A percentile compares a stretch with the other conserved stretches of the same genome.
phyloP scores from a whole-genome alignment of 176 grass and related monocot genomes.

The sorghum (Sorghum bicolor) region DNA sequence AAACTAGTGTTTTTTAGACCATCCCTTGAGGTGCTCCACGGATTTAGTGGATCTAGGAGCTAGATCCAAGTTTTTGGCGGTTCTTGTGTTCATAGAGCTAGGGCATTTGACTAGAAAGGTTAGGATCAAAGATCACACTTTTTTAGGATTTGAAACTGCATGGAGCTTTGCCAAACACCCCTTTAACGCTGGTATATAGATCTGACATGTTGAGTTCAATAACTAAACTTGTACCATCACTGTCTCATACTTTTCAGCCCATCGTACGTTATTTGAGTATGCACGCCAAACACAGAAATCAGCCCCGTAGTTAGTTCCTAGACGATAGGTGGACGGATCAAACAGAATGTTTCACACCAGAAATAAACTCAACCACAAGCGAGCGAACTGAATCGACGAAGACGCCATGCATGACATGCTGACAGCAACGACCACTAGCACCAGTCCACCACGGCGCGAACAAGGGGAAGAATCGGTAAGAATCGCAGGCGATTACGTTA shows the following conservation, averaged over 20 bases:
- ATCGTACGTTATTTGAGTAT: conserved; percentile 20
- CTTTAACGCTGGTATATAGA: no score
- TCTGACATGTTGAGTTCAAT: no score
- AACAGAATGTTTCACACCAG: background rate
- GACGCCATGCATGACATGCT: background rate
- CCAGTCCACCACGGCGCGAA: background rate
- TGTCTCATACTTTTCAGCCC: background rate
- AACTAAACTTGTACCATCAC: no score
- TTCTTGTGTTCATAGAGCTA: no score
- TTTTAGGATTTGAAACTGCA: no score
- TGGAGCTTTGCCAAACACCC: no score
- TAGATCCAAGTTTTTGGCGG: no score
- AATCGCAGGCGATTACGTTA: background rate
- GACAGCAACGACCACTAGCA: conserved; percentile 33
- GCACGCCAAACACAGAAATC: background rate
- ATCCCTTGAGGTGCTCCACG: no score
- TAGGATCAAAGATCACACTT: no score
- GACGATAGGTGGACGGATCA: background rate
- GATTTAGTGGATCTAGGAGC: no score
- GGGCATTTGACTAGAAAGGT: no score
- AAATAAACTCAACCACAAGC: background rate
- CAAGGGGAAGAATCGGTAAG: background rate
- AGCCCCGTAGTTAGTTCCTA: background rate
- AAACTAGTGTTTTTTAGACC: no score
- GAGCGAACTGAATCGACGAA: background rate